Base-by-base conservation (phyloP, 805 yeast genomes). In the Metschnikowia dekortorum region DNA sequence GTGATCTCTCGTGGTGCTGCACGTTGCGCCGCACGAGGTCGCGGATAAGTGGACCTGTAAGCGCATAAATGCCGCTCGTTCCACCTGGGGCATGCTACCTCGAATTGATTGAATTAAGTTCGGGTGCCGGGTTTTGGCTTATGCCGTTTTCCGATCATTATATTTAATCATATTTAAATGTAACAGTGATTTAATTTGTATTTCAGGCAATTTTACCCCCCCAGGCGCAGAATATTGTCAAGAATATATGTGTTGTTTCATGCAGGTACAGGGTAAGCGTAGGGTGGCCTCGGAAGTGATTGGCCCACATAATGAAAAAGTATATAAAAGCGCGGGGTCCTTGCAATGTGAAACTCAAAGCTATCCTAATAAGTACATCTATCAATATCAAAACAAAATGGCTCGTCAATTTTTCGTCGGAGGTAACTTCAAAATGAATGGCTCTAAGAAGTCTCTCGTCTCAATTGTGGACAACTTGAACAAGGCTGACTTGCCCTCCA, bases 391-490 rank as follows among this genome's bases (percentile, higher is more conserved):
- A 44, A 16, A 31, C 47, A 71, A 46, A 58, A 74, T 74, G 96
- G 84, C 96, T 70, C 87, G 96, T 76, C 82, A 80, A 74, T 94
- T 92, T 79, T 91, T 94, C 74, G 96, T 94, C 68, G 99, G 99
- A 65, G 99, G 99, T 68, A 94, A 94, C 90, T 92, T 94, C 83
- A 94, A 94, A 77, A 85, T 94, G 89, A 94, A 94, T 82, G 99
- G 99, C 70, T 77, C 96, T 68, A 85, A 84, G 75, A 82, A 80
- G 64, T 86, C 94, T 63, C 87, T 94, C 73, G 81, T 83, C 71
- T 75, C 82, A 61, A 91, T 94, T 68, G 85, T 92, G 56, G 91
- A 83, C 58, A 78, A 83, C 76, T 82, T 94, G 68, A 92, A 92
- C 81, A 69, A 74, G 48, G 86, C 95, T 59, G 77, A 81, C 46